phyloP scores from a whole-genome alignment of 1,284 basidiomycete genomes.

The Marasmius sp. region DNA sequence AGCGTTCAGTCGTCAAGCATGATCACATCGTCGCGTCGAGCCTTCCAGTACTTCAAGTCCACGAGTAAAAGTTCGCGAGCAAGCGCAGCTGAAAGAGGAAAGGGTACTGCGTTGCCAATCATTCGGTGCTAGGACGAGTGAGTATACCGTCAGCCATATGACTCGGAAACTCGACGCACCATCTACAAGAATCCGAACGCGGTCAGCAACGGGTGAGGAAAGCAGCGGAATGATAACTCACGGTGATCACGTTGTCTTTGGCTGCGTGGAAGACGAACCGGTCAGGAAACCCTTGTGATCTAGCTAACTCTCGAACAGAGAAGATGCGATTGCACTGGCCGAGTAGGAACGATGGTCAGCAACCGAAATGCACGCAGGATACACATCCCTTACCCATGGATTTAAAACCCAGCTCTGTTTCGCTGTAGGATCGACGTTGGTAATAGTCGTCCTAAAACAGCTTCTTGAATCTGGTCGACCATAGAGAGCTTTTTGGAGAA shows the following conservation, averaged over 20 bases:
- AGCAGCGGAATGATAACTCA: slow-evolving; percentile 33
- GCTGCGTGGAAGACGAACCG: slow-evolving; percentile 58
- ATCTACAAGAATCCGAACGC: slow-evolving; percentile 5
- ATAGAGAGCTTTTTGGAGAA: slow-evolving; percentile 47
- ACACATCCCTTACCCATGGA: slow-evolving; percentile 48
- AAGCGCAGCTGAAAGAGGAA: slow-evolving; percentile 59
- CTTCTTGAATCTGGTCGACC: slow-evolving; percentile 52
- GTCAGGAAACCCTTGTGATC: slow-evolving; percentile 78
- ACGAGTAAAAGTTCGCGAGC: slow-evolving; percentile 57
- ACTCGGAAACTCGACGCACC: slow-evolving; percentile 1
- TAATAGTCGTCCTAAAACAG: slow-evolving; percentile 70
- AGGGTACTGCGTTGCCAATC: slow-evolving; percentile 76
- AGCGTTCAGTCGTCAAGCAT: not conserved
- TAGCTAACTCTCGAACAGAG: slow-evolving; percentile 70
- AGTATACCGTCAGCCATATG: not conserved
- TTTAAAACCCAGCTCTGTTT: slow-evolving; percentile 70
- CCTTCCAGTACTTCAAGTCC: slow-evolving; percentile 50
- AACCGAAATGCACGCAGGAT: not conserved
- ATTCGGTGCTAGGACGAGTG: slow-evolving; percentile 53
- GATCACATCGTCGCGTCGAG: not conserved
- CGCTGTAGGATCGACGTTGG: slow-evolving; percentile 71
- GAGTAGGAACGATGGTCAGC: slow-evolving; percentile 3
- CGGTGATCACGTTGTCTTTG: slow-evolving; percentile 54
- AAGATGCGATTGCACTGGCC: slow-evolving; percentile 62
- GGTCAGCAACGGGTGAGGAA: not conserved